Percentiles rank a stretch among this genome's conserved stretches.
Conservation (phyloP, 164 flowering plant genomes). For the Umbellularia californica region DNA sequence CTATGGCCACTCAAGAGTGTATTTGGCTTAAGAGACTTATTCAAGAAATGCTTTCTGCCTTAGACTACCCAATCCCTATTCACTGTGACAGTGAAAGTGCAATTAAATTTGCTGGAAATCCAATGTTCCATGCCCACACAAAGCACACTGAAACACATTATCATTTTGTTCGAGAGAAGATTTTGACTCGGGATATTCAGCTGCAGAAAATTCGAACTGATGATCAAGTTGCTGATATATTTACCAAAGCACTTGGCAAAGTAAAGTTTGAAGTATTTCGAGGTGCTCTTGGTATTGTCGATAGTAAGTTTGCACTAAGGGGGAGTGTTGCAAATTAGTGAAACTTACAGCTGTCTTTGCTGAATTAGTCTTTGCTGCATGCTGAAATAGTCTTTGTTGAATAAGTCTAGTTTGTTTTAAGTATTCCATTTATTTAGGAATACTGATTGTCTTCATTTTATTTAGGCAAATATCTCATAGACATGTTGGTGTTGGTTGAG, state of each 20-base stretch:
- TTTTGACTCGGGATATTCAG: background rate
- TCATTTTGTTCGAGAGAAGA: background rate
- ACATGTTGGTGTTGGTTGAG: too few species aligned
- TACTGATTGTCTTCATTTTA: too few species aligned
- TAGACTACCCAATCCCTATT: conserved; percentile 7
- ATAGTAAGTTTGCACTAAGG: too few species aligned
- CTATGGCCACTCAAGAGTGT: conserved; percentile 13
- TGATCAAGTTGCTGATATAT: background rate
- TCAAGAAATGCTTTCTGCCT: conserved; percentile 15
- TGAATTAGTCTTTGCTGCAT: too few species aligned
- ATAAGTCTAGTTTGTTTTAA: too few species aligned
- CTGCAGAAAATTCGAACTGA: background rate
- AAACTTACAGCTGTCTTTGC: too few species aligned
- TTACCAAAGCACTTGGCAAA: background rate
- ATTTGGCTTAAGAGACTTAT: conserved; percentile 16
- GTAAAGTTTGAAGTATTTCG: background rate
- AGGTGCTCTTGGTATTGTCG: too few species aligned
- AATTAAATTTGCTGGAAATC: conserved; percentile 17
- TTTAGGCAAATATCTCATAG: too few species aligned
- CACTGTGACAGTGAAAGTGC: conserved; percentile 24
- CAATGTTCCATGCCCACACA: conserved; percentile 21
- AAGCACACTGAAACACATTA: background rate
- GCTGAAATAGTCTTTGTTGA: too few species aligned
- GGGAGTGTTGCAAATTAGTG: too few species aligned
- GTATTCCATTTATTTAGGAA: too few species aligned